Base-by-base conservation (phyloP, 2,329 filamentous ascomycete genomes). In the Dichotomopilus funicola region DNA sequence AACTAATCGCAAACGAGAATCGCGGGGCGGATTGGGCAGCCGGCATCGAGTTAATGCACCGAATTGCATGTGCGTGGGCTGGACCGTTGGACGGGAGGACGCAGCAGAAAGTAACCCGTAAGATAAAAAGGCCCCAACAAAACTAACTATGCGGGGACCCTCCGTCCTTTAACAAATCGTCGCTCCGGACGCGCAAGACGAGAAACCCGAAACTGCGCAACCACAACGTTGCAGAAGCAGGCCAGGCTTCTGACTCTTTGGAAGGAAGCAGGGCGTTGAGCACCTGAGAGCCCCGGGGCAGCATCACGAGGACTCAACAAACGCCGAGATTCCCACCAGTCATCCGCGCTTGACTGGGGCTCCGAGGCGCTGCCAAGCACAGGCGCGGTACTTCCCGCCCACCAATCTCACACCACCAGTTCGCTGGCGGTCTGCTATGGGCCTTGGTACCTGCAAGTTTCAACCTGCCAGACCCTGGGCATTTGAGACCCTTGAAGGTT, bases 251-350 rank as follows among this genome's bases (percentile, higher is more conserved):
- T 33, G 36, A 27, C 19, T 27, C 43, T 34, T 31, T 27, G 36
- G 19, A 31, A 35, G 12, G 7, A 44, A 41, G 34, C 37, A n/a
- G 35, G 48, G 55, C 37, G 49, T 52, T 53, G 52, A 51, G 52
- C 49, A 57, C 54, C 52, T 55, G 53, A 59, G 55, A 42, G 33
- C 50, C 46, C 34, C 36, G 43, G 41, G 19, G 41, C 33, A 55
- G 59, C 61, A 64, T 64, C 62, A 64, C 62, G 61, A 64, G 53
- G 62, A 51, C 62, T 64, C 62, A 64, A 64, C 62, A 64, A 64
- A 62, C 59, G 51, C 59, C 52, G 51, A 50, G 44, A 49, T 41
- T 57, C 61, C 60, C 59, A 60, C 54, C 60, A 53, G 50, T 59
- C 59, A 57, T 57, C 61, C 58, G 59, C 45, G 46, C 57, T 55